Conservation (phyloP, 768 basidiomycete species). For the Trametes cubensis region DNA sequence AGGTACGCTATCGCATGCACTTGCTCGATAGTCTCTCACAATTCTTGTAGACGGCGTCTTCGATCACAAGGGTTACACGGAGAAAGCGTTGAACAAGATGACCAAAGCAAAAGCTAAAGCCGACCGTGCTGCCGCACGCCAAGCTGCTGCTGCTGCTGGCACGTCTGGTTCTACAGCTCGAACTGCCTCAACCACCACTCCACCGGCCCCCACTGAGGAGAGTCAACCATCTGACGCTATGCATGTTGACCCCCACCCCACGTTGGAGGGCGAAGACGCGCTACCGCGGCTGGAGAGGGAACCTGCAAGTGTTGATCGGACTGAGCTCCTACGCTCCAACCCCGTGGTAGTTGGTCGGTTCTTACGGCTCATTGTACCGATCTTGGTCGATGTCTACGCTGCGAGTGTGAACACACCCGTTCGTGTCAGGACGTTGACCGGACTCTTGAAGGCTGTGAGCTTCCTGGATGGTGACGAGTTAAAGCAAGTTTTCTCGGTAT, state of each 20-base stretch:
- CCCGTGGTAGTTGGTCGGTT: conserved; percentile 80
- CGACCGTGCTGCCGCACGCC: conserved; percentile 71
- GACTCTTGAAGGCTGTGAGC: conserved; percentile 87
- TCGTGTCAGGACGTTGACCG: conserved; percentile 85
- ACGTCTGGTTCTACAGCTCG: conserved; percentile 5
- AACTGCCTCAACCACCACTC: conserved; percentile 9
- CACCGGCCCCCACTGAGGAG: conserved; percentile 27
- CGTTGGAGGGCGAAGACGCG: conserved; percentile 21
- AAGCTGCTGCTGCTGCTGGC: conserved; percentile 39
- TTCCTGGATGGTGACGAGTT: conserved; percentile 82
- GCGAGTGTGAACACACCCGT: conserved; percentile 90
- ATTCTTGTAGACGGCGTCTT: conserved; percentile 81
- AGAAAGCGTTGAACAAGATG: conserved; percentile 78
- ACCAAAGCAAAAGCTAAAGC: conserved; percentile 83
- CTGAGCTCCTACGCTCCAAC: conserved; percentile 74
- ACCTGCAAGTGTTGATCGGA: conserved; percentile 51
- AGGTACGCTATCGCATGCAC: conserved; percentile 49
- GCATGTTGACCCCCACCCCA: conserved; percentile 15
- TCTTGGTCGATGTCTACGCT: conserved; percentile 98
- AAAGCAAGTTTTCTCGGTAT: conserved; percentile 74
- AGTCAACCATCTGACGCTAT: conserved; percentile 6
- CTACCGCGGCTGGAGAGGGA: conserved; percentile 36
- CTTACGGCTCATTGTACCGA: conserved; percentile 88
- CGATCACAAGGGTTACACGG: conserved; percentile 87
- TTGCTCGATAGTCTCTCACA: not conserved